Conservation (phyloP, 2,329 filamentous ascomycete species). For the Penicillium sp. region DNA sequence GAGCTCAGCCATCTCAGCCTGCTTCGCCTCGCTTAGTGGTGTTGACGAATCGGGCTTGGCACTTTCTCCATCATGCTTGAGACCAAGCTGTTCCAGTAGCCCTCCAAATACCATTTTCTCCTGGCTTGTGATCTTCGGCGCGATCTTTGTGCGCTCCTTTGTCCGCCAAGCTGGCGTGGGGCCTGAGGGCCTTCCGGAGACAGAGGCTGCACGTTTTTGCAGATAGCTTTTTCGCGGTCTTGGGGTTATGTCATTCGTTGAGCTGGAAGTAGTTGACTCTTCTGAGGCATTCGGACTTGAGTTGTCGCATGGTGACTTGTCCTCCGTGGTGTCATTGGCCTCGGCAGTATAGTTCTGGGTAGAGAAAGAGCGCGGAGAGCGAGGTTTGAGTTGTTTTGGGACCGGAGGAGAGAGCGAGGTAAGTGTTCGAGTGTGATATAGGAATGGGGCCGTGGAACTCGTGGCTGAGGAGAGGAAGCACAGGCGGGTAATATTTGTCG, state of each 20-base stretch:
- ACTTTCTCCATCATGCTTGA: conserved; percentile 1
- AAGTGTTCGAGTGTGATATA: conserved; percentile 70
- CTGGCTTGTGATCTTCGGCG: conserved; percentile 21
- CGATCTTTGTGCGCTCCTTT: not conserved
- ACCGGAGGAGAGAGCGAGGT: conserved; percentile 12
- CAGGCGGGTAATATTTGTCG: conserved; percentile 31
- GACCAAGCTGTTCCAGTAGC: conserved; percentile 20
- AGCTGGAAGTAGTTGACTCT: not conserved
- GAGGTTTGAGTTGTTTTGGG: conserved; percentile 9
- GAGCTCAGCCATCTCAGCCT: conserved; percentile 27
- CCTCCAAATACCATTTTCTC: conserved; percentile 25
- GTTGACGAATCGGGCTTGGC: not conserved
- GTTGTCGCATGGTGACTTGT: not conserved
- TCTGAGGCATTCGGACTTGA: conserved; percentile 4
- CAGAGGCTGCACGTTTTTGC: conserved; percentile 20
- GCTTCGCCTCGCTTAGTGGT: conserved; percentile 12
- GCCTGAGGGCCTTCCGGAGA: not conserved
- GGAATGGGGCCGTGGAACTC: conserved; percentile 59
- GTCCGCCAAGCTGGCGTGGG: not conserved
- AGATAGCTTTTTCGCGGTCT: conserved; percentile 26
- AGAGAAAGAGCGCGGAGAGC: conserved; percentile 19
- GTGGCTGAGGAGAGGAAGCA: conserved; percentile 28
- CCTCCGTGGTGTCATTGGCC: not conserved
- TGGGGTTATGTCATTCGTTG: not conserved
- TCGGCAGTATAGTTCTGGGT: conserved; percentile 8